These are phyloP conservation scores for Boletus coccyginus DNA, from an alignment of 768 basidiomycete genomes.

Conservation along the genomic window DNA sequence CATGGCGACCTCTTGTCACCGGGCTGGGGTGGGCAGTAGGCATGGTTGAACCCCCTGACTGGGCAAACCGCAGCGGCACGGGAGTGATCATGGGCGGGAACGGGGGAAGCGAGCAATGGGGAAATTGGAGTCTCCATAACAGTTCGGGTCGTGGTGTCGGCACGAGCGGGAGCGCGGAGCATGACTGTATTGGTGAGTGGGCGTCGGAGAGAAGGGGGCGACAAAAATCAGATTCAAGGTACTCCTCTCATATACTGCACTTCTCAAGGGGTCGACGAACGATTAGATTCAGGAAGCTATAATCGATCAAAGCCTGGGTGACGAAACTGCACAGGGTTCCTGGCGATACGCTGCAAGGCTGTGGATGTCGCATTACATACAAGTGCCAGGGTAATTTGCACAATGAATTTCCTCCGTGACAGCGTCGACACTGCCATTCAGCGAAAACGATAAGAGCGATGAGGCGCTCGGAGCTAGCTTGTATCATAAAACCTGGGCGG, in stretches of 20 bases:
- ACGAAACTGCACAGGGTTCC: background rate
- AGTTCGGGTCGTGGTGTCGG: background rate
- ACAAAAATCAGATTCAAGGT: background rate
- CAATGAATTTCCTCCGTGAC: too few relatives aligned
- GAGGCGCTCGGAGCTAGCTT: too few relatives aligned
- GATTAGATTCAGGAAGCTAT: background rate
- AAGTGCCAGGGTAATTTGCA: background rate
- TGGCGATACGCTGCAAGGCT: background rate
- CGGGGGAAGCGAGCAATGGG: slow-evolving; percentile 4
- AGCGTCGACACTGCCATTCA: background rate
- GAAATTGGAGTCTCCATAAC: slow-evolving; percentile 2
- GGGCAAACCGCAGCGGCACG: slow-evolving; percentile 35
- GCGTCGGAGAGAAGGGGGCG: background rate
- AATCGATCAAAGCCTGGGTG: background rate
- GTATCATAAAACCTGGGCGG: background rate
- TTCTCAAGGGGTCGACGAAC: background rate
- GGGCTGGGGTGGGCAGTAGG: slow-evolving; percentile 42
- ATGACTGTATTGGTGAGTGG: background rate
- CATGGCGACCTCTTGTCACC: slow-evolving; percentile 63
- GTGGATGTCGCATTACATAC: background rate
- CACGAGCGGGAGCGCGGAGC: background rate
- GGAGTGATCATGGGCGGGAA: slow-evolving; percentile 19
- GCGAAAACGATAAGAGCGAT: background rate
- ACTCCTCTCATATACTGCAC: slow-evolving; percentile 2
- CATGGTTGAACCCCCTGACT: slow-evolving; percentile 36